A percentile compares a stretch with the other conserved stretches of the same genome.
These are phyloP conservation scores for Mortierella claussenii DNA, from an alignment of 192 early-diverging fungal species.

Conservation along the genomic window DNA sequence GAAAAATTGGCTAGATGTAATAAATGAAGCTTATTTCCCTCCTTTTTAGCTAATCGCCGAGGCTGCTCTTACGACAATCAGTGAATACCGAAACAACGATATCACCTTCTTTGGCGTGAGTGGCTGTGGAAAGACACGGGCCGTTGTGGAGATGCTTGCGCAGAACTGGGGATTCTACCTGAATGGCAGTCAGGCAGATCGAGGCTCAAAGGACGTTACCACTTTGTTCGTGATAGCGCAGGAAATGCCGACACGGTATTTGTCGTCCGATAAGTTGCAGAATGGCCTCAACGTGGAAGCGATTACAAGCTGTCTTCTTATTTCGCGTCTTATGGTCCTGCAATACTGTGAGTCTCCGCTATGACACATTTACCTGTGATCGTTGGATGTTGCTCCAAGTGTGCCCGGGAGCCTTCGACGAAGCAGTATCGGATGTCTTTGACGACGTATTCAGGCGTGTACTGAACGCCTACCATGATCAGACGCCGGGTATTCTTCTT, in stretches of 20 bases:
- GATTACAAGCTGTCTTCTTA: constrained; percentile 33
- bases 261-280: constrained; percentile 38
- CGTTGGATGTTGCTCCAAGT: constrained; percentile 53
- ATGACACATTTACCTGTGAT: constrained; percentile 44
- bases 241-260: constrained; percentile 29
- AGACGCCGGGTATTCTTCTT: constrained; percentile 14
- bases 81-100: constrained; percentile 33
- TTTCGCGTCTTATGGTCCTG: constrained; percentile 43
- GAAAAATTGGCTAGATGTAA: too few relatives aligned
- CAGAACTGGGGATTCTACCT: constrained; percentile 49
- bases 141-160: constrained; percentile 51
- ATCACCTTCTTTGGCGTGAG: constrained; percentile 44
- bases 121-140: constrained; percentile 43
- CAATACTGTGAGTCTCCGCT: constrained; percentile 43
- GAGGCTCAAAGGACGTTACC: constrained; percentile 44
- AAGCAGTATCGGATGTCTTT: constrained; percentile 38
- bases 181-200: constrained; percentile 35
- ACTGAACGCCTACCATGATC: constrained; percentile 26
- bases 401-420: constrained; percentile 47
- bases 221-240: constrained; percentile 35
- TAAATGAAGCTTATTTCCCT: too few relatives aligned
- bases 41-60: too few relatives aligned
- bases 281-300: constrained; percentile 49
- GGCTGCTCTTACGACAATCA: too few relatives aligned
- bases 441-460: constrained; percentile 29